These are phyloP conservation scores for Fusarium coicis DNA, from an alignment of 2,329 filamentous ascomycete genomes.

Conservation along the genomic window DNA sequence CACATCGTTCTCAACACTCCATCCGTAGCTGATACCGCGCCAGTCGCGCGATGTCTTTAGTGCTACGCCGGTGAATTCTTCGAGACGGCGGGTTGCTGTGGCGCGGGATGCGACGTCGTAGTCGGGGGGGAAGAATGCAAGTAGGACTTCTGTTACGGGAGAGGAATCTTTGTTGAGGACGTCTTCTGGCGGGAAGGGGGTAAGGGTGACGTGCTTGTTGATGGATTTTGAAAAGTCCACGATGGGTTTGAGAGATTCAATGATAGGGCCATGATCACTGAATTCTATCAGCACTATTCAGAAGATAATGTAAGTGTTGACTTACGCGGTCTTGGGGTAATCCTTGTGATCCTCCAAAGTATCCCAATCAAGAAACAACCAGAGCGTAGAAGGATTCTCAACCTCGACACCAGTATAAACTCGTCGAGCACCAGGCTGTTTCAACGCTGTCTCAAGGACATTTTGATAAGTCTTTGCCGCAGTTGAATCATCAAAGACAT, in stretches of 20 bases:
- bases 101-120: constrained; percentile 34
- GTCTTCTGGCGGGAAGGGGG: constrained; percentile 35
- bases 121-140: constrained; percentile 37
- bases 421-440: constrained; percentile 38
- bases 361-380: constrained; percentile 45
- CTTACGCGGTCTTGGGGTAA: constrained; percentile 28
- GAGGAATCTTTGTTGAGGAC: constrained; percentile 36
- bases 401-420: constrained; percentile 40
- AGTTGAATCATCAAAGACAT: constrained; percentile 26
- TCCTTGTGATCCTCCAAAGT: constrained; percentile 29
- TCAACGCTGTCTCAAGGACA: constrained; percentile 32
- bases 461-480: constrained; percentile 27
- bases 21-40: constrained; percentile 44
- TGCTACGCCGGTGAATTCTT: constrained; percentile 25
- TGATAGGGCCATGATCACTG: constrained; percentile 22
- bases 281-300: fast-evolving
- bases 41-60: constrained; percentile 36
- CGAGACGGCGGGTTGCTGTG: constrained; percentile 25
- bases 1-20: constrained; percentile 49
- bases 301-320: background rate
- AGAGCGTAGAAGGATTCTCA: constrained; percentile 39
- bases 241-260: constrained; percentile 35
- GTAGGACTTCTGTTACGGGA: constrained; percentile 35
- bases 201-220: constrained; percentile 40
- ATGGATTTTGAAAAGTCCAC: constrained; percentile 23